Percentiles rank a stretch among this genome's conserved stretches.
Conservation (phyloP, 768 basidiomycete genomes). For the Amanita brunnescens region DNA sequence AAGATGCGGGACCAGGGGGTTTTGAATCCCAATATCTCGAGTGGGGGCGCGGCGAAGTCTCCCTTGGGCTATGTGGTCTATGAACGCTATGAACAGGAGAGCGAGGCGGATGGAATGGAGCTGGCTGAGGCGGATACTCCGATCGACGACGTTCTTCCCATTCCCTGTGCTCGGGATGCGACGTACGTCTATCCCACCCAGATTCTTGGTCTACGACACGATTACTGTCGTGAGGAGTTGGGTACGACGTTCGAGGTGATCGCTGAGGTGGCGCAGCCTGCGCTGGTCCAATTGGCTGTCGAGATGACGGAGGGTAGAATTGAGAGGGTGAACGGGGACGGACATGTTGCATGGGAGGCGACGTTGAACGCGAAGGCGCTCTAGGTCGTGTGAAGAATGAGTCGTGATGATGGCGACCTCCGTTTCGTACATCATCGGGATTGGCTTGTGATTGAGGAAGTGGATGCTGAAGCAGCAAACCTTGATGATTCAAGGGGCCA, state of each 20-base stretch:
- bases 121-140: slow-evolving; percentile 30
- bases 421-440: slow-evolving; percentile 42
- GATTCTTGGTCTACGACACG: slow-evolving; percentile 43
- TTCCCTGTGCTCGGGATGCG: slow-evolving; percentile 39
- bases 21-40: slow-evolving; percentile 57
- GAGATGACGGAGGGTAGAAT: slow-evolving; percentile 40
- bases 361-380: slow-evolving; percentile 49
- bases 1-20: slow-evolving; percentile 29
- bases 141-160: slow-evolving; percentile 45
- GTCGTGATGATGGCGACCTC: slow-evolving; percentile 42
- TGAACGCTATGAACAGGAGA: slow-evolving; percentile 29
- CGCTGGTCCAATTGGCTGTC: slow-evolving; percentile 44
- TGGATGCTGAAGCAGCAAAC: slow-evolving; percentile 59
- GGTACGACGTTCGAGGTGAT: slow-evolving; percentile 46
- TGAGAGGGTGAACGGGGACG: slow-evolving; percentile 49
- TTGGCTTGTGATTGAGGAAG: slow-evolving; percentile 50
- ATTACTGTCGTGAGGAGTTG: slow-evolving; percentile 35
- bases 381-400: slow-evolving; percentile 48
- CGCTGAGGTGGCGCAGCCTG: slow-evolving; percentile 44
- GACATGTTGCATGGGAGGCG: slow-evolving; percentile 45
- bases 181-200: slow-evolving; percentile 52
- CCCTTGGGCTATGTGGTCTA: slow-evolving; percentile 42
- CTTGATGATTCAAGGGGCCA: slow-evolving; percentile 49
- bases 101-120: slow-evolving; percentile 31
- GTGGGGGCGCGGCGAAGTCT: slow-evolving; percentile 54